Base-by-base conservation (phyloP, 2,329 filamentous ascomycete genomes). In the Penicillium sp. region DNA sequence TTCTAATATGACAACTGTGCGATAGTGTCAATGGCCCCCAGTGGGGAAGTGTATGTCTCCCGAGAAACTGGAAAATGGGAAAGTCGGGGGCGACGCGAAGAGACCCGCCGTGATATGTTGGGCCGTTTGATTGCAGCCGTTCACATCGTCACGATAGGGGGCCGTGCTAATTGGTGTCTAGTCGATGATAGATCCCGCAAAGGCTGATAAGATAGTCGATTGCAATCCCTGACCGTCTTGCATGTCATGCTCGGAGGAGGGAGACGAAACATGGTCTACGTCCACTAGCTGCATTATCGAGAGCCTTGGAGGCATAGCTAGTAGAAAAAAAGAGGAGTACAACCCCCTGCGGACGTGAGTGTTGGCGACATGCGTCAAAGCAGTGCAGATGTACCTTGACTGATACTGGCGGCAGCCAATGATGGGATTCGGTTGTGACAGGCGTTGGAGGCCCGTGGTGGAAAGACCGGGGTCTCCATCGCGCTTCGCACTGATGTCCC, bases 181-280 rank as follows among this genome's bases (percentile, higher is more conserved):
- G 48, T 53, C 23, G 23, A 23, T 3, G 23, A 5, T 23, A 23
- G 36, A 51, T 48, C 51, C 53, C 48, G 41, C 54, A 57, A 38
- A 27, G 39, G 45, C 23, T 26, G 56, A 57, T 59, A 55, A 60
- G 56, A 59, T 50, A 59, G 38, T 48, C 46, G n/a, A 48, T 48
- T 30, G 26, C 14, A 30, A 48, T 16, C 35, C 26, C 16, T 30
- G 35, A 27, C 11, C 14, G 23, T 42, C 36, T 32, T 10, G 18
- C 27, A 32, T 42, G 11, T 11, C 9, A 4, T 7, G 14, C 18
- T 7, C 26, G 18, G 26, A n/a, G 18, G 18, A 34, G 18, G 41
- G 4, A 11, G 13, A 36, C 11, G 34, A 10, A 18, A 13, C 19
- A 7, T 16, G 10, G 47, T 36, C n/a, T 45, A 14, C 40, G 35